phyloP scores from a whole-genome alignment of 164 flowering plant species.

The Platanus orientalis region DNA sequence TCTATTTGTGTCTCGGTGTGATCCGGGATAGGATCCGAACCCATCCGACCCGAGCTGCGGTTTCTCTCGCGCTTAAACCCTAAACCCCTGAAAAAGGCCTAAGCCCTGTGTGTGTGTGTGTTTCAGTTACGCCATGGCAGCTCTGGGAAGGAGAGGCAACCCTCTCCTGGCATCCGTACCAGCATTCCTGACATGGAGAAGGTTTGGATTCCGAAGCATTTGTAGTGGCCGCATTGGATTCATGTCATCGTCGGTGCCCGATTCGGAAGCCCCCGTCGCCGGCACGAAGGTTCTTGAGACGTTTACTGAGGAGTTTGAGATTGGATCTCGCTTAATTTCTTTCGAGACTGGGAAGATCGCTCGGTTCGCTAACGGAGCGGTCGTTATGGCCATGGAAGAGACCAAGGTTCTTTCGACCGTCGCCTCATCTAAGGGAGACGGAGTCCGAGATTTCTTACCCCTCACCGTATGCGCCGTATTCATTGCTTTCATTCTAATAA shows the following conservation, averaged over 20 bases:
- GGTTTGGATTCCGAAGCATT: slow-evolving; percentile 40
- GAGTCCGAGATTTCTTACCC: slow-evolving; percentile 66
- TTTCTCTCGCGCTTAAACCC: neutral
- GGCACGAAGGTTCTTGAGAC: slow-evolving; percentile 59
- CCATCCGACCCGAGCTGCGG: too few relatives aligned
- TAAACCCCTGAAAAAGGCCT: slow-evolving; percentile 4
- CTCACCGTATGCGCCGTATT: slow-evolving; percentile 58
- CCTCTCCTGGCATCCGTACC: slow-evolving; percentile 42
- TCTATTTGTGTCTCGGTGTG: too few relatives aligned
- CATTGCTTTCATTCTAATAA: neutral
- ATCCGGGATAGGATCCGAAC: too few relatives aligned
- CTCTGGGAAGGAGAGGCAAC: slow-evolving; percentile 26
- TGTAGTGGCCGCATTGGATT: slow-evolving; percentile 40
- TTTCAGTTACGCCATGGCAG: slow-evolving; percentile 10
- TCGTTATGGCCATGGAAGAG: slow-evolving; percentile 77
- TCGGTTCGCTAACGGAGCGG: slow-evolving; percentile 87
- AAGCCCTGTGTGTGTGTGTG: neutral
- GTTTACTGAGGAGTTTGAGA: slow-evolving; percentile 74
- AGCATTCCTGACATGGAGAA: slow-evolving; percentile 42
- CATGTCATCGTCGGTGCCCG: slow-evolving; percentile 21
- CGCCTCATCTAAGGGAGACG: slow-evolving; percentile 57
- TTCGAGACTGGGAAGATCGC: slow-evolving; percentile 89
- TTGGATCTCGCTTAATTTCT: slow-evolving; percentile 58
- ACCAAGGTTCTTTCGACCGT: slow-evolving; percentile 85
- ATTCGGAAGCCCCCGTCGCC: slow-evolving; percentile 20